Percentiles rank a stretch among this genome's conserved stretches.
phyloP scores from a whole-genome alignment of 371 early-diverging fungal species.

The Furculomyces boomerangus region DNA sequence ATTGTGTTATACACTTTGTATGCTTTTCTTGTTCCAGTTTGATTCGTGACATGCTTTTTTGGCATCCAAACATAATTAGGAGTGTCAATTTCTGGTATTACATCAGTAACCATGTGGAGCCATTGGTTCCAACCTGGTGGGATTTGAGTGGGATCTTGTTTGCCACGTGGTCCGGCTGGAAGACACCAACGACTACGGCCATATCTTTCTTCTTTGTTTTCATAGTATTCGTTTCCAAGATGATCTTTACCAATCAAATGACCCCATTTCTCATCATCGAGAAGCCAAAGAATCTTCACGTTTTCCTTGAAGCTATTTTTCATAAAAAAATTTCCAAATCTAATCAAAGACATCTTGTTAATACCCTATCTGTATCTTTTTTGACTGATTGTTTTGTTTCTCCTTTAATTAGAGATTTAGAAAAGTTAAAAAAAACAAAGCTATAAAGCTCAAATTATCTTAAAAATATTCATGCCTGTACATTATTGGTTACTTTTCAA shows the following conservation, averaged over 20 bases:
- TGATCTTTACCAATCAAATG: conserved; percentile 64
- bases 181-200: conserved; percentile 88
- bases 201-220: conserved; percentile 68
- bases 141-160: conserved; percentile 62
- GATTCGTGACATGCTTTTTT: conserved; percentile 27
- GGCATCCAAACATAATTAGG: conserved; percentile 20
- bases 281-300: conserved; percentile 45
- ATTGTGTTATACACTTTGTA: conserved; percentile 78
- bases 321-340: conserved; percentile 17
- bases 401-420: too few relatives aligned
- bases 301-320: conserved; percentile 25
- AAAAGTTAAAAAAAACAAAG: too few relatives aligned
- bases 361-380: too few relatives aligned
- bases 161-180: conserved; percentile 29
- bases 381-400: too few relatives aligned
- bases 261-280: conserved; percentile 72
- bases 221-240: conserved; percentile 82
- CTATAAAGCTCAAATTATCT: too few relatives aligned
- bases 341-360: conserved; percentile 19
- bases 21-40: conserved; percentile 51
- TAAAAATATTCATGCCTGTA: too few relatives aligned
- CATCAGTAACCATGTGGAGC: conserved; percentile 69
- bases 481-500: too few relatives aligned
- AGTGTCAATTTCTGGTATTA: conserved; percentile 44
- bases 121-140: conserved; percentile 92